Conservation (phyloP, 2,329 filamentous ascomycete genomes). For the Grosmannia huntii region DNA sequence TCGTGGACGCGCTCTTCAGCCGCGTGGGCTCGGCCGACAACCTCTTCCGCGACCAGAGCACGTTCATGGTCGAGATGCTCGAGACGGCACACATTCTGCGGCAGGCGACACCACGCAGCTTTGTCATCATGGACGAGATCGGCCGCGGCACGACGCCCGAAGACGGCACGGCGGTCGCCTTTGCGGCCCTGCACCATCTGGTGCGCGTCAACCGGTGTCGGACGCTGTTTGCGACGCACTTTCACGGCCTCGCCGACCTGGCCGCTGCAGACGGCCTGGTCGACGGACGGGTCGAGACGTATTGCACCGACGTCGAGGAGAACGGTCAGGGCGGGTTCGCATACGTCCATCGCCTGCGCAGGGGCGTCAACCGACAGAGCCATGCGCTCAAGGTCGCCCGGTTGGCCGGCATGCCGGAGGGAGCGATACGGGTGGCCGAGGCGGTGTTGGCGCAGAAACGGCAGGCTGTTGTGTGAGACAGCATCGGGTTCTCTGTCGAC, state of each 20-base stretch:
- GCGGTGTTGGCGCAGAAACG: slow-evolving; percentile 31
- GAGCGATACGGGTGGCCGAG: slow-evolving; percentile 55
- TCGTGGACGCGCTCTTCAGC: slow-evolving; percentile 94
- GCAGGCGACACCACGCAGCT: slow-evolving; percentile 68
- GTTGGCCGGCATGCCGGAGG: slow-evolving; percentile 67
- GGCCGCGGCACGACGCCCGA: slow-evolving; percentile 88
- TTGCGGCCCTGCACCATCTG: slow-evolving; percentile 75
- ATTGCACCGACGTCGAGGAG: slow-evolving; percentile 84
- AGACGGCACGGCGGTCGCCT: slow-evolving; percentile 82
- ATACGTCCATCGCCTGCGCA: slow-evolving; percentile 71
- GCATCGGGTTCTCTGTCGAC: too few species aligned
- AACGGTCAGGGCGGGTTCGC: slow-evolving; percentile 58
- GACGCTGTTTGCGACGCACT: slow-evolving; percentile 88
- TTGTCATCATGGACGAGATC: slow-evolving; percentile 98
- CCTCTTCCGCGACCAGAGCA: slow-evolving; percentile 87
- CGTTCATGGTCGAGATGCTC: slow-evolving; percentile 99
- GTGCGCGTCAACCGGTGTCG: slow-evolving; percentile 65
- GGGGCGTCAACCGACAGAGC: slow-evolving; percentile 72
- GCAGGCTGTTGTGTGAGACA: neutral
- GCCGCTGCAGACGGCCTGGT: slow-evolving; percentile 39
- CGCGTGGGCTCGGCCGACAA: slow-evolving; percentile 91
- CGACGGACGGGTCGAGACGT: slow-evolving; percentile 44
- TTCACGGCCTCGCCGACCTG: slow-evolving; percentile 73
- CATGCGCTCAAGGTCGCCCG: slow-evolving; percentile 93
- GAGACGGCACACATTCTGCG: slow-evolving; percentile 87